Base-by-base conservation (phyloP, 164 flowering plant genomes). In the Piper longum region DNA sequence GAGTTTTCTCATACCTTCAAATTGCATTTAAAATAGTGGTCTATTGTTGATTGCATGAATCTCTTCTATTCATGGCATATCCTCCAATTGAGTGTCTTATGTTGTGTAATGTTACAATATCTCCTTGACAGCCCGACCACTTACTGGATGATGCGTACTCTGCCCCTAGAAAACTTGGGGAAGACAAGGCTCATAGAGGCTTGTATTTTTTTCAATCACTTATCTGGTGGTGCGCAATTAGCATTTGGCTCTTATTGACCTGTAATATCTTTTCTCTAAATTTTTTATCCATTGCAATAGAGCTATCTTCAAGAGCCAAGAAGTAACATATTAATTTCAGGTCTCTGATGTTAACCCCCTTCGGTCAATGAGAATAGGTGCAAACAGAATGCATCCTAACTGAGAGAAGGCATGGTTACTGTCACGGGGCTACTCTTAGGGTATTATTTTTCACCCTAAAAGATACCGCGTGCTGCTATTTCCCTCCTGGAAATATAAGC, bases 161-260 rank as follows among this genome's bases (percentile, higher is more conserved):
- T 60, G 91, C 85, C 17, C 66, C 19, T 12, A 84, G 75, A 71
- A 93, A 87, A 70, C 85, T 93, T 67, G 99, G 99, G 55, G 12
- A 55, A 17, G 83, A 84, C 4, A 85, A 97, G 72, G 86, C 97
- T 48, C 66, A 82, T 14, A 73, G 67, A 43, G 91, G 74, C 70
- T 88, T 97, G 40, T 90, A 86, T 70, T 72, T 88, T 26, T 88
- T 88, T 70, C 72, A 65, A 41, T 86, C 99, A 17, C 90, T 93
- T 84, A 48, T 62, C 79, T 59, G 71, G 80, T 75, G 77, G 78
- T 69, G 84, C 84, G n/a, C 70, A 19, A 43, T 64, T 93, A 73
- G 89, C 91, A 19, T 83, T 90, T 74, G 99, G 99, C 70, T 93
- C 99, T 70, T 97, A 93, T 77, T 93, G 97, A 95, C 99, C 99